Conservation (phyloP, 306 rosid species). For the Cucurbita pepo region DNA sequence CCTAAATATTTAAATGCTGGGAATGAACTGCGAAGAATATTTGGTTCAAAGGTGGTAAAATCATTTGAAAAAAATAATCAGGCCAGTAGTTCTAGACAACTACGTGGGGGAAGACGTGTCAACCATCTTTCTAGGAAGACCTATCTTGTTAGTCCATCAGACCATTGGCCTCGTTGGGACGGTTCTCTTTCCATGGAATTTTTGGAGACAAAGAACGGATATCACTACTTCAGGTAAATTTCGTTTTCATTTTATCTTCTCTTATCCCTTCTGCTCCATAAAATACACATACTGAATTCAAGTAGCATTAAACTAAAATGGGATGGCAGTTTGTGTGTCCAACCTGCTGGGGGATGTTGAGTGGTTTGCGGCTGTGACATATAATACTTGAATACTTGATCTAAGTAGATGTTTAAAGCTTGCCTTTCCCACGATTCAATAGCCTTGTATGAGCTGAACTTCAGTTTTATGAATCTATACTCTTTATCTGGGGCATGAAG, state of each 20-base stretch:
- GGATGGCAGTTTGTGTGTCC: not conserved
- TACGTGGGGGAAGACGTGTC: constrained; percentile 61
- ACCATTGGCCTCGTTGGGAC: constrained; percentile 82
- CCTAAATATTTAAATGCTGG: constrained; percentile 80
- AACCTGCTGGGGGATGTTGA: not conserved
- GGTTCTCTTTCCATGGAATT: constrained; percentile 81
- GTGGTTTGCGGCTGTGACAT: not conserved
- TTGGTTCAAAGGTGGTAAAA: constrained; percentile 91
- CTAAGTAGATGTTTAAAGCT: not conserved
- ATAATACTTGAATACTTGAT: not conserved
- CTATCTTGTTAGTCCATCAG: constrained; percentile 58
- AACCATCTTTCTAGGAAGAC: constrained; percentile 53
- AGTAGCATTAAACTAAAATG: not conserved
- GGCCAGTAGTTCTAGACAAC: constrained; percentile 66
- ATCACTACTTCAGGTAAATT: constrained; percentile 52
- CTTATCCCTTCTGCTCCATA: not conserved
- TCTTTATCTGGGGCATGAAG: not conserved
- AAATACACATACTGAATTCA: not conserved
- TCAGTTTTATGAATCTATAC: not conserved
- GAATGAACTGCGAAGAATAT: constrained; percentile 74
- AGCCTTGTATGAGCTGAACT: not conserved
- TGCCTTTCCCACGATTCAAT: not conserved
- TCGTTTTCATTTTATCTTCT: not conserved
- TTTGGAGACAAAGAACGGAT: constrained; percentile 44
- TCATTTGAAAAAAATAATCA: constrained; percentile 69